Conservation (phyloP, 306 rosid species). For the Medicago arabica region DNA sequence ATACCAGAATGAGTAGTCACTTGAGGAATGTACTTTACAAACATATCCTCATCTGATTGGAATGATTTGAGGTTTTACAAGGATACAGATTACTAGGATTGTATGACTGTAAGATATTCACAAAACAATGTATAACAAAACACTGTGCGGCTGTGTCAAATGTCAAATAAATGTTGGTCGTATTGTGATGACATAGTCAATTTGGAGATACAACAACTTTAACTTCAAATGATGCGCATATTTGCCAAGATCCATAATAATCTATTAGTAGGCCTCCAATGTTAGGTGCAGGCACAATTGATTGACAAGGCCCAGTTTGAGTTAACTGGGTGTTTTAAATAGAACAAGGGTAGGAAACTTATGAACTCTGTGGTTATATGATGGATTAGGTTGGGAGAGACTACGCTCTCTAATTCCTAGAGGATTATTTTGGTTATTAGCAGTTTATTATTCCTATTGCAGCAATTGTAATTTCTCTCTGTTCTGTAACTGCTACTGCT, state of each 20-base stretch:
- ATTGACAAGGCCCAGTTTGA: no score
- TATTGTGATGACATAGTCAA: not conserved
- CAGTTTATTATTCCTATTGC: no score
- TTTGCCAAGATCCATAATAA: conserved; percentile 18
- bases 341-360: no score
- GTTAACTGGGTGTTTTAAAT: no score
- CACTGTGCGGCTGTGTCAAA: not conserved
- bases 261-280: not conserved
- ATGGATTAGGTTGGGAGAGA: no score
- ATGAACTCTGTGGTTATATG: no score
- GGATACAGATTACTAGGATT: conserved; percentile 1
- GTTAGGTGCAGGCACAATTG: no score
- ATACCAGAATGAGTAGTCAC: not conserved
- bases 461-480: no score
- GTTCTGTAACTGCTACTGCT: no score
- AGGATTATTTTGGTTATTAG: no score
- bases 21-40: not conserved
- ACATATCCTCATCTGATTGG: conserved; percentile 12
- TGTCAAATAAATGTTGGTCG: not conserved
- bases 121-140: not conserved
- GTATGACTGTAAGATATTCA: conserved; percentile 4
- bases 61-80: conserved; percentile 15
- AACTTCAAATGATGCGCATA: conserved; percentile 14
- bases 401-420: no score
- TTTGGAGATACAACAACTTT: not conserved